These are phyloP conservation scores for Hypoxylon sp. DNA, from an alignment of 2,329 filamentous ascomycete species.

Conservation along the genomic window DNA sequence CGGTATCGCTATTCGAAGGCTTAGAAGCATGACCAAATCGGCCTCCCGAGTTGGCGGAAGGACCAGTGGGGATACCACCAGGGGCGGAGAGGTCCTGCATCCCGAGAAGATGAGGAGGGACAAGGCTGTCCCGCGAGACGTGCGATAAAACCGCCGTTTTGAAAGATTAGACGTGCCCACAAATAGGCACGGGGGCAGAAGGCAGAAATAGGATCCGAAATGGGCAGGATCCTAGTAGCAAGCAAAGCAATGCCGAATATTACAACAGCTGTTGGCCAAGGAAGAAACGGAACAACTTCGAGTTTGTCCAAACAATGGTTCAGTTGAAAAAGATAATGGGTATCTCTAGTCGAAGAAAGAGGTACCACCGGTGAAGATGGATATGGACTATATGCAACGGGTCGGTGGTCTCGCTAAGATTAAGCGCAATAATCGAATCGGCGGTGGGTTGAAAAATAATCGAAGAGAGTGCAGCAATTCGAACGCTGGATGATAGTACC, in stretches of 20 bases:
- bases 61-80: constrained; percentile 71
- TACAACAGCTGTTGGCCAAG: constrained; percentile 52
- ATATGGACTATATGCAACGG: constrained; percentile 51
- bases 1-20: constrained; percentile 85
- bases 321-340: constrained; percentile 49
- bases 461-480: constrained; percentile 42
- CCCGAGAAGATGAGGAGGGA: constrained; percentile 87
- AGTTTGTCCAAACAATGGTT: constrained; percentile 48
- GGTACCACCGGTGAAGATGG: constrained; percentile 46
- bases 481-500: constrained; percentile 43
- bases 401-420: constrained; percentile 44
- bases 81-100: constrained; percentile 89
- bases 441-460: constrained; percentile 37
- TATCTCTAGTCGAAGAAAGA: constrained; percentile 49
- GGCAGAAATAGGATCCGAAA: constrained; percentile 49
- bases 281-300: constrained; percentile 47
- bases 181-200: constrained; percentile 57
- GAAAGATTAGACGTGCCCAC: constrained; percentile 72
- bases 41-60: constrained; percentile 66
- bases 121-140: constrained; percentile 84
- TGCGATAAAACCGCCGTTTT: constrained; percentile 88
- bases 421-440: constrained; percentile 46
- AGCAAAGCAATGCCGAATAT: constrained; percentile 51
- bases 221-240: constrained; percentile 47
- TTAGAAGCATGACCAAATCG: constrained; percentile 84